Evolutionary conservation across 768 basidiomycete genomes (phyloP), one percentile per base, ranked within the genome.

Genomic region (Rhizopogon sp.): DNA sequence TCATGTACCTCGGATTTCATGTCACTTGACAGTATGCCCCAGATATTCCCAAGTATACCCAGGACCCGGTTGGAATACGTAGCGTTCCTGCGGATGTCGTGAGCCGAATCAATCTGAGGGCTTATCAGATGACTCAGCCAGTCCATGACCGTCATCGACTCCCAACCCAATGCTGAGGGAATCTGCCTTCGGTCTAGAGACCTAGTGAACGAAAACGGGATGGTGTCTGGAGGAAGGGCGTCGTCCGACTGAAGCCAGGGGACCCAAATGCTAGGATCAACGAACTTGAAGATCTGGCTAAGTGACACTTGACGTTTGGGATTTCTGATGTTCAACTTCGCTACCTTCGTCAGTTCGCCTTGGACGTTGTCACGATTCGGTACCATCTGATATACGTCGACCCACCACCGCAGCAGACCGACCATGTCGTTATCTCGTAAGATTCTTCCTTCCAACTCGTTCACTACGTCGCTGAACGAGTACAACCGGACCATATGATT

Each of bases 331-430:
- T 14, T 14, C 20, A 29, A 49, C 13, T 22, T 49, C 20, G 33
- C 46, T 7, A 20, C 20, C 17, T 20, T 13, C 5, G 11, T 35
- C 5, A 47, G 33, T 22, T 3, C 20, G 1, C 68, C 43, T 16
- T 49, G 25, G 29, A n/a, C 11, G 2, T 2, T 10, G 11, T 11
- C n/a, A n/a, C n/a, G 11, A 37, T 66, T 35, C 25, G 10, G 3
- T 35, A 25, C 11, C 16, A 22, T 20, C 3, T 17, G 31, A 20
- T 29, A 53, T 29, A 79, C 62, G 6, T 56, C 60, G 43, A 81
- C 72, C 89, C 93, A 93, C 95, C 95, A 98, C 53, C 81, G 79
- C 62, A 95, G 68, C 66, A 87, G 91, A 3, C 82, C 84, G n/a
- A 85, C 69, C 75, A 88, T 85, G 67, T 96, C 90, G 5, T 73